These are phyloP conservation scores for Hypoxylon sp. DNA, from an alignment of 2,329 filamentous ascomycete genomes.

Conservation along the genomic window DNA sequence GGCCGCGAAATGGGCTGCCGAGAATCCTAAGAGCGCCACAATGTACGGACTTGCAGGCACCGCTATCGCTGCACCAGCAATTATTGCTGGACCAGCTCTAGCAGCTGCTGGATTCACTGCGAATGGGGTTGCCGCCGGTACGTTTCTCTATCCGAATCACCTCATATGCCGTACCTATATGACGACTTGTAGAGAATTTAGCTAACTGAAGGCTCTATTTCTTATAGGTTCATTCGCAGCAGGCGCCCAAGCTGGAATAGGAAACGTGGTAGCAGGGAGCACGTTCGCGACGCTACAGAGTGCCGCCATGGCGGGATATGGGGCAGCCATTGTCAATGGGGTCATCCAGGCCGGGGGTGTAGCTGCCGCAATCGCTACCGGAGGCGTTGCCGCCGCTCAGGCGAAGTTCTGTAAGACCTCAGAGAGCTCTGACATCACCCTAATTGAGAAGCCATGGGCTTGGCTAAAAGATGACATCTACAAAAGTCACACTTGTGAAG, in stretches of 20 bases:
- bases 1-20: constrained; percentile 29
- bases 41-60: constrained; percentile 16
- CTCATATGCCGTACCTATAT: not conserved
- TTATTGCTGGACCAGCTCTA: constrained; percentile 33
- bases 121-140: constrained; percentile 42
- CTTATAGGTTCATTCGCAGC: constrained; percentile 44
- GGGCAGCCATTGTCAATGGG: constrained; percentile 41
- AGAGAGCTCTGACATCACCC: not conserved
- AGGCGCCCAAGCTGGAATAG: constrained; percentile 42
- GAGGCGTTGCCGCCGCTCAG: not conserved
- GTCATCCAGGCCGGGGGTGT: constrained; percentile 38
- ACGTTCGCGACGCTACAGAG: constrained; percentile 48
- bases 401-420: not conserved
- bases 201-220: not conserved
- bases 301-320: constrained; percentile 48
- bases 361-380: not conserved
- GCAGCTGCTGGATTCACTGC: constrained; percentile 41
- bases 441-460: constrained; percentile 1
- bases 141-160: constrained; percentile 6
- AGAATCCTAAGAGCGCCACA: constrained; percentile 40
- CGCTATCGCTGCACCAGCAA: constrained; percentile 33
- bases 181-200: not conserved
- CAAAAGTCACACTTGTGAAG: not conserved
- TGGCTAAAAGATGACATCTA: not conserved
- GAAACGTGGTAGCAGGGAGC: constrained; percentile 44